Evolutionary conservation across 768 basidiomycete species (phyloP).

Genomic region (Pleurotus sapidus): DNA sequence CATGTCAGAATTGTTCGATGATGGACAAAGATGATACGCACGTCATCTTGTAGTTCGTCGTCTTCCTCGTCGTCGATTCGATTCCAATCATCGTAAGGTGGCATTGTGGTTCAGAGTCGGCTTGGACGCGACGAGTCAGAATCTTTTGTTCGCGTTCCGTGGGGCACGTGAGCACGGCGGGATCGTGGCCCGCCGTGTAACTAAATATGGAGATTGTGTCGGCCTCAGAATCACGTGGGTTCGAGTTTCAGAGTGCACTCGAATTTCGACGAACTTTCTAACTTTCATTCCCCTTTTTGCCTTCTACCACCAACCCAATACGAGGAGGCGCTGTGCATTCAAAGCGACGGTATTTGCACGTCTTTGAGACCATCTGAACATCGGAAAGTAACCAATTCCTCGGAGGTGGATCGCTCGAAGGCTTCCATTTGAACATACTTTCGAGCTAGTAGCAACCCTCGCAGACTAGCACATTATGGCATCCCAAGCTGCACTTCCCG

Average conservation of each 20-base stretch:
- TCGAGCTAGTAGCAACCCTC: too few species aligned
- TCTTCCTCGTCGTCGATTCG: conserved; percentile 78
- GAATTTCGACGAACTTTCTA: not conserved
- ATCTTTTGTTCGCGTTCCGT: too few species aligned
- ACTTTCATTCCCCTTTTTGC: too few species aligned
- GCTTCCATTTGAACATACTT: not conserved
- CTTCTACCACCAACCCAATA: too few species aligned
- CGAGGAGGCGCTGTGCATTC: too few species aligned
- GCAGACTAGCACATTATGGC: not conserved
- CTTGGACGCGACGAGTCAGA: too few species aligned
- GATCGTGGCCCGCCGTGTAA: not conserved
- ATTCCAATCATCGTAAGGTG: conserved; percentile 81
- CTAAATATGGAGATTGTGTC: not conserved
- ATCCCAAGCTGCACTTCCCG: conserved; percentile 11
- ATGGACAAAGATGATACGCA: conserved; percentile 22
- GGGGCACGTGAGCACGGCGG: too few species aligned
- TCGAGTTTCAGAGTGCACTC: not conserved
- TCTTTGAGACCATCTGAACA: not conserved
- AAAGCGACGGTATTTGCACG: not conserved
- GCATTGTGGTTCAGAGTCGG: conserved; percentile 37
- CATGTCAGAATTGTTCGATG: not conserved
- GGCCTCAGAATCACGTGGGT: not conserved
- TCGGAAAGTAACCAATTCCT: not conserved
- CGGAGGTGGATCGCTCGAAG: too few species aligned
- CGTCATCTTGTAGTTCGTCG: conserved; percentile 72